phyloP scores from a whole-genome alignment of 75 land plant species.

The Picea glauca region DNA sequence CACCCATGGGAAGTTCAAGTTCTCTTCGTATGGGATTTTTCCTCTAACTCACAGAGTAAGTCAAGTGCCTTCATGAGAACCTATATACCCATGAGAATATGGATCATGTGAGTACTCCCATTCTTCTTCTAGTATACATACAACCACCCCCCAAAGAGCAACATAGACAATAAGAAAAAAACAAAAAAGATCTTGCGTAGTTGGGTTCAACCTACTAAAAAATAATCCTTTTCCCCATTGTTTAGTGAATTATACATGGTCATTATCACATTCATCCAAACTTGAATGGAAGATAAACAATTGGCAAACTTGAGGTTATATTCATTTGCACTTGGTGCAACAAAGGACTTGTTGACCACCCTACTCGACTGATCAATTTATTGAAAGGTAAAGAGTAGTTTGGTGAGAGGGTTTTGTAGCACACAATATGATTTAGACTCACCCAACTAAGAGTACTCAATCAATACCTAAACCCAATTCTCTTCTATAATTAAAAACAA shows the following conservation, averaged over 20 bases:
- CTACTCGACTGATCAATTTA: not conserved
- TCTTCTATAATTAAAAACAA: slow-evolving; percentile 6
- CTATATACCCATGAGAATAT: slow-evolving; percentile 29
- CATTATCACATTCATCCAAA: slow-evolving; percentile 5
- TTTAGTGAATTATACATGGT: not conserved
- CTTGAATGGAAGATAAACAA: not conserved
- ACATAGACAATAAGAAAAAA: not conserved
- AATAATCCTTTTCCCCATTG: not conserved
- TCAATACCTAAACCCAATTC: not conserved
- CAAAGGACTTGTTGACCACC: not conserved
- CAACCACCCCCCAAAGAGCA: slow-evolving; percentile 12
- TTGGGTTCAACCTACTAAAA: not conserved
- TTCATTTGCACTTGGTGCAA: not conserved
- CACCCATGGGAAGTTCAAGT: slow-evolving; percentile 34
- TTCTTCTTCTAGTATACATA: slow-evolving; percentile 12
- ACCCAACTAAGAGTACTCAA: not conserved
- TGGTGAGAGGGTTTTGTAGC: not conserved
- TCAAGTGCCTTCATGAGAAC: slow-evolving; percentile 27
- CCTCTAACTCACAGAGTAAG: slow-evolving; percentile 24
- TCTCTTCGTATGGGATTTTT: slow-evolving; percentile 22
- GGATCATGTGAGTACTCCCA: slow-evolving; percentile 27
- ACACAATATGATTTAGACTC: not conserved
- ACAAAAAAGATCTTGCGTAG: not conserved
- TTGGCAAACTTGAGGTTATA: slow-evolving; percentile 8
- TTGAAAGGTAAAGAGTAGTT: not conserved